Percentiles rank a stretch among this genome's conserved stretches.
Conservation (phyloP, 2,329 filamentous ascomycete genomes). For the Trichoderma afroharzianum region DNA sequence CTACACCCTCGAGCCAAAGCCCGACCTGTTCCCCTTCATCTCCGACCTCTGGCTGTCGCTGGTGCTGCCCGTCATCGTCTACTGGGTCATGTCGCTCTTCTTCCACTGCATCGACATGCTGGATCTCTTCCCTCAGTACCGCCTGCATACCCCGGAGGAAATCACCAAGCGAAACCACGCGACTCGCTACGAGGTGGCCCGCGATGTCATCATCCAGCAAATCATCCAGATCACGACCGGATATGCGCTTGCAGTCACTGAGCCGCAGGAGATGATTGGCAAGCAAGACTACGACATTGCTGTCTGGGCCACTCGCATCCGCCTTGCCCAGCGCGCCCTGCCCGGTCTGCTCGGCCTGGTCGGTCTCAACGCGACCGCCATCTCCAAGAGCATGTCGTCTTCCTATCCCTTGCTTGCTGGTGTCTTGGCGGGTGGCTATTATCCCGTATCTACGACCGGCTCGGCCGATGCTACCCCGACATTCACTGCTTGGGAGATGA, state of each 20-base stretch:
- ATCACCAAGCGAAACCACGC: constrained; percentile 84
- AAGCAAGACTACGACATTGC: constrained; percentile 83
- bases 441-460: constrained; percentile 59
- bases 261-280: constrained; percentile 70
- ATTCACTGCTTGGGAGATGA: constrained; percentile 81
- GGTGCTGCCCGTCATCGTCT: constrained; percentile 73
- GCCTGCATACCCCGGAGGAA: constrained; percentile 91
- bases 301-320: constrained; percentile 81
- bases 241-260: constrained; percentile 63
- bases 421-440: constrained; percentile 73
- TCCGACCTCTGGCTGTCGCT: constrained; percentile 78
- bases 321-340: constrained; percentile 73
- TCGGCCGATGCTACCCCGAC: constrained; percentile 59
- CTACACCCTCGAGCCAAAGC: constrained; percentile 69
- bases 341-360: constrained; percentile 66
- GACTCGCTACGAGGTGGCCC: constrained; percentile 76
- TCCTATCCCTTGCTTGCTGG: constrained; percentile 73
- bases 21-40: constrained; percentile 71
- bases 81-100: constrained; percentile 81
- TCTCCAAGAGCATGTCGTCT: constrained; percentile 71
- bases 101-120: constrained; percentile 85
- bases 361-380: constrained; percentile 70
- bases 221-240: constrained; percentile 78
- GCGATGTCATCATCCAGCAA: constrained; percentile 90
- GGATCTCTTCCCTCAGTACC: constrained; percentile 85